Base-by-base conservation (phyloP, 2,329 filamentous ascomycete genomes). In the Curvularia spicifera region DNA sequence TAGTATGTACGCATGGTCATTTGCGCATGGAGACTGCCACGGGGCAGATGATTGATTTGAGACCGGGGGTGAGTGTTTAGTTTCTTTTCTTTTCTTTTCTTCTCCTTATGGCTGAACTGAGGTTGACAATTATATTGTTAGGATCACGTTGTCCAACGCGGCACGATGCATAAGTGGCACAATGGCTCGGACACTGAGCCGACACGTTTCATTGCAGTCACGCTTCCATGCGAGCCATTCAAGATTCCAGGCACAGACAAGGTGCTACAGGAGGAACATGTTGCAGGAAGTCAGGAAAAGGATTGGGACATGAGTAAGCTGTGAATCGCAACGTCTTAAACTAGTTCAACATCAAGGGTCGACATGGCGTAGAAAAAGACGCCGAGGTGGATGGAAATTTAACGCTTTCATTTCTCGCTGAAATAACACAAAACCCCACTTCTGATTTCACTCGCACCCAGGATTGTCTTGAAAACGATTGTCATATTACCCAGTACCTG, bases 401-500 rank as follows among this genome's bases (percentile, higher is more conserved):
- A 54, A 54, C 26, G 44, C 20, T 45, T 58, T 58, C 46, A 51
- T 58, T 55, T 47, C 43, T 57, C 56, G 56, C 56, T 58, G 54
- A 55, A 44, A 12, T 40, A 37, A 46, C 39, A 55, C 40, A 58
- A 54, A 48, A 52, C 22, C 33, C 18, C 45, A 50, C 46, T 39
- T 31, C 7, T 15, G n/a, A 12, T 10, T 42, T 26, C 22, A 43
- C 6, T 22, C 26, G 7, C 24, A 9, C 26, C 37, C n/a, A 39
- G 15, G 20, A 37, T n/a, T 37, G 1, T 53, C 37, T 15, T 31
- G 15, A 44, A 29, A 45, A 37, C 2, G 9, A 5, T 13, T 12
- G 2, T 20, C 5, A 18, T 39, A 26, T 46, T 68, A 76, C 51
- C 74, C 66, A 26, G 74, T 76, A 18, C 75, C 75, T 8, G 72